Evolutionary conservation across 495 filamentous ascomycete species (phyloP), one percentile per base, ranked within the genome.

Genomic region (Trichoderma gamsii): DNA sequence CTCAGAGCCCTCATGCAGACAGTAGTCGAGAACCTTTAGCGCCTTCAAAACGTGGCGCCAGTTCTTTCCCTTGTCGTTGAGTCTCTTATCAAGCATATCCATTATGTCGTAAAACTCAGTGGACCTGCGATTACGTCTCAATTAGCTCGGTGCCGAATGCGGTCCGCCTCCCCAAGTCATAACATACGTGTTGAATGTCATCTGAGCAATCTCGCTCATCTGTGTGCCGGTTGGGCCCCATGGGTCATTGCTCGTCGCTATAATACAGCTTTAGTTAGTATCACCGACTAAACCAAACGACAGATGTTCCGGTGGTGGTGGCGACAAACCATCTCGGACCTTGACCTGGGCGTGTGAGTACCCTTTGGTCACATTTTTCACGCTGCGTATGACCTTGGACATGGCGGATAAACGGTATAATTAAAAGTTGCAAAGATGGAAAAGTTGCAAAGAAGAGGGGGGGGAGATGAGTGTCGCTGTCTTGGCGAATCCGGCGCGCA

Each of bases 61-160:
- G 78, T 99, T 99, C 84, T 97, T 99, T 73, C 96, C 96, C 78
- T 99, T 99, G 76, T 99, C 96, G 72, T 99, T 99, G 72, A 99
- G 83, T 69, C 96, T 90, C 83, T 98, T 98, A 79, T 98, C 96
- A 69, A 99, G 83, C 95, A 99, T 99, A 78, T 98, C 96, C 89
- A 99, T 97, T 72, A 99, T 97, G 75, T 99, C 93, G 82, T 96
- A 96, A 79, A 98, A 99, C 78, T 97, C 95, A 75, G 88, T 92
- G n/a, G 90, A 91, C 74, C 93, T 97, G 74, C 29, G 23, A 27
- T 35, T 66, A 38, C 3, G 69, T 69, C 44, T 12, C 18, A 23
- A 13, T 21, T 63, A 51, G 65, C 18, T 25, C 21, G 41, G 21
- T n/a, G 65, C 41, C n/a, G 35, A 21, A 21, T 41, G 41, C 11